Evolutionary conservation across 257 asterid species (phyloP).

Genomic region (Plantago elongata): DNA sequence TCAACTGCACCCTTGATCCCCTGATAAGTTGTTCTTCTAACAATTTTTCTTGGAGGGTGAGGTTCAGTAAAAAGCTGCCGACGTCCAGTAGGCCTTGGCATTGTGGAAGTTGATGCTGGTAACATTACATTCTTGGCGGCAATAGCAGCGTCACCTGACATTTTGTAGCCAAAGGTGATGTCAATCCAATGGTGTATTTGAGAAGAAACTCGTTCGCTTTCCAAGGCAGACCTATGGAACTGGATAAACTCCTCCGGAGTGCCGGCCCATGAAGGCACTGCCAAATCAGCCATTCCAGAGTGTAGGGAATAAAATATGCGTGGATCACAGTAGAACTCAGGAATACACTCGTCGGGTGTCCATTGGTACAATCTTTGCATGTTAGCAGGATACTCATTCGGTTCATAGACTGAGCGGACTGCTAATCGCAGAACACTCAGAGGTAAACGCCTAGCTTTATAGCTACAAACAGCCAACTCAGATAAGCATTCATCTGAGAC

Average conservation of each 20-base stretch:
- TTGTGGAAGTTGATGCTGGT: constrained; percentile 54
- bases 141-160: constrained; percentile 88
- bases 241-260: constrained; percentile 78
- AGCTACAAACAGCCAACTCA: constrained; percentile 98
- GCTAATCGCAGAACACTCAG: constrained; percentile 72
- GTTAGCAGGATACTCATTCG: constrained; percentile 92
- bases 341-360: constrained; percentile 99
- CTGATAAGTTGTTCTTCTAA: constrained; percentile 21
- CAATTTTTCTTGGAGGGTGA: constrained; percentile 69
- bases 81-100: constrained; percentile 72
- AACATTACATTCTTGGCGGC: constrained; percentile 91
- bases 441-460: constrained; percentile 94
- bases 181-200: constrained; percentile 93
- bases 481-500: constrained; percentile 97
- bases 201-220: constrained; percentile 61
- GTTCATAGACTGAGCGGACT: constrained; percentile 98
- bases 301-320: constrained; percentile 71
- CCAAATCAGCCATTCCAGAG: constrained; percentile 91
- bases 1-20: constrained; percentile 23
- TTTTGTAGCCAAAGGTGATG: constrained; percentile 90
- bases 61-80: constrained; percentile 85
- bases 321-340: constrained; percentile 90
- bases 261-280: constrained; percentile 89
- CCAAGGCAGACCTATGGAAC: constrained; percentile 83
- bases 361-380: constrained; percentile 96